Conservation (phyloP, 176 grass and related monocot species). For the Musa beccarii region DNA sequence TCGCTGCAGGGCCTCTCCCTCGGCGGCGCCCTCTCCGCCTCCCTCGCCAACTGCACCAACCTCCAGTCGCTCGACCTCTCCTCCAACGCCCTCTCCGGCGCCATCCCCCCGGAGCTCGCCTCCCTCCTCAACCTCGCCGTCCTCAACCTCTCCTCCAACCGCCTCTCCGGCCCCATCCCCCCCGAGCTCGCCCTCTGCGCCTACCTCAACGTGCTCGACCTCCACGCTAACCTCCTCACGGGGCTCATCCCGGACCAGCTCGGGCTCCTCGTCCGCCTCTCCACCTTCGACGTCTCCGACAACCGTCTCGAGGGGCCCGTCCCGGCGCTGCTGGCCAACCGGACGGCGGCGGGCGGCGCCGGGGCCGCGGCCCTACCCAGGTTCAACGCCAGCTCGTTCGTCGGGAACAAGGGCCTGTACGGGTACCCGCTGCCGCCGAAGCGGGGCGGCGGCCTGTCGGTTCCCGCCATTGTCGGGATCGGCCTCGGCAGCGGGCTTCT, state of each 20-base stretch:
- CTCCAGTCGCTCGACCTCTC: slow-evolving; percentile 6
- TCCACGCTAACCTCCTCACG: background rate
- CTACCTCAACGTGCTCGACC: slow-evolving; percentile 7
- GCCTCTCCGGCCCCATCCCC: background rate
- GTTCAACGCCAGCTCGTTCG: slow-evolving; percentile 1
- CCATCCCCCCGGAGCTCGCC: background rate
- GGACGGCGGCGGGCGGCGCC: background rate
- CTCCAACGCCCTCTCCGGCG: background rate
- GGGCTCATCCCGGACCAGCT: background rate
- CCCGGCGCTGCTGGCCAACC: background rate
- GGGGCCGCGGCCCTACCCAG: background rate
- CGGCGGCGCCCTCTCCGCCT: background rate
- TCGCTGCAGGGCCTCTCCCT: background rate
- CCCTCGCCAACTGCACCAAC: background rate
- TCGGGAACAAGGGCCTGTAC: background rate
- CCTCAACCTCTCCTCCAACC: slow-evolving; percentile 4
- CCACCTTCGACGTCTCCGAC: slow-evolving; percentile 3
- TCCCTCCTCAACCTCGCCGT: slow-evolving; percentile 7
- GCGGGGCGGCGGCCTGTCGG: background rate
- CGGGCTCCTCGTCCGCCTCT: background rate
- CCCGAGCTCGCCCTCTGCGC: slow-evolving; percentile 1
- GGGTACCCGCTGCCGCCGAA: background rate
- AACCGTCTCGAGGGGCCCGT: slow-evolving; percentile 1
- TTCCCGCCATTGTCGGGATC: background rate
- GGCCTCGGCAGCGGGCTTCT: background rate